These are phyloP conservation scores for Quercus glauca DNA, from an alignment of 306 rosid genomes.

Conservation along the genomic window DNA sequence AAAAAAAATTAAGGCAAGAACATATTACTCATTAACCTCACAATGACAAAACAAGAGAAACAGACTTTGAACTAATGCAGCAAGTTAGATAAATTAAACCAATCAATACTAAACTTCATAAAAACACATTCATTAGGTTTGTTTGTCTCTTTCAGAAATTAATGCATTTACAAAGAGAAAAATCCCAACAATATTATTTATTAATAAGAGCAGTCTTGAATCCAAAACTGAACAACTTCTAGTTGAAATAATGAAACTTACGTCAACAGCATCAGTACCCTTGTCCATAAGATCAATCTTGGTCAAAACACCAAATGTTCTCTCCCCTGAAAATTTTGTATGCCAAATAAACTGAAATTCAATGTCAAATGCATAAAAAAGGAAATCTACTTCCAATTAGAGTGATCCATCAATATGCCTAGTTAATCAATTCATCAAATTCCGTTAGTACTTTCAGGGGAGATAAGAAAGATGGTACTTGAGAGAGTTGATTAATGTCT, in stretches of 20 bases:
- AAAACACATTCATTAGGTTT: neutral
- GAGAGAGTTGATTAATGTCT: slow-evolving; percentile 11
- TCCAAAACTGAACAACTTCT: neutral
- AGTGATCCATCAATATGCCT: neutral
- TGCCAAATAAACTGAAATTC: neutral
- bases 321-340: slow-evolving; percentile 60
- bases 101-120: neutral
- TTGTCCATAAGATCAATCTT: slow-evolving; percentile 98
- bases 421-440: neutral
- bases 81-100: neutral
- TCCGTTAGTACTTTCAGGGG: neutral
- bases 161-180: neutral
- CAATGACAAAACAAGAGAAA: neutral
- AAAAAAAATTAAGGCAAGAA: neutral
- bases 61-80: neutral
- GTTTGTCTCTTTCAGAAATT: too few relatives aligned
- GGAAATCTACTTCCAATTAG: neutral
- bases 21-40: neutral
- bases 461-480: neutral
- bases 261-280: slow-evolving; percentile 96
- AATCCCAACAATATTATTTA: neutral
- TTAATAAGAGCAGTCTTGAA: too few relatives aligned
- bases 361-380: neutral
- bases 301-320: slow-evolving; percentile 89
- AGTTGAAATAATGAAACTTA: slow-evolving; percentile 30